Evolutionary conservation across 306 rosid species (phyloP).

Genomic region (Macrotyloma uniflorum): DNA sequence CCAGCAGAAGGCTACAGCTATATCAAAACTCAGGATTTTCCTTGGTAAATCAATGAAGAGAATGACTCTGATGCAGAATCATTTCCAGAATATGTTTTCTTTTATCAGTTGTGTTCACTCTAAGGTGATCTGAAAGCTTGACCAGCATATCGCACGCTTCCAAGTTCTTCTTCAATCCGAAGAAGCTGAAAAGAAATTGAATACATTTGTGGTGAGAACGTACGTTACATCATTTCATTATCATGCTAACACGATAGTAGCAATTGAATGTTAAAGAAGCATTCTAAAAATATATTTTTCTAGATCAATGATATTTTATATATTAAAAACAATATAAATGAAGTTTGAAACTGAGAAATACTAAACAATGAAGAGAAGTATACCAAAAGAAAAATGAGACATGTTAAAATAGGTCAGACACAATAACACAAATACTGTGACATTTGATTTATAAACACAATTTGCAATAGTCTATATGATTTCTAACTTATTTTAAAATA

Average conservation of each 20-base stretch:
- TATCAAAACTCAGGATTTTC: slow-evolving; percentile 38
- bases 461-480: not conserved
- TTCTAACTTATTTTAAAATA: slow-evolving; percentile 6
- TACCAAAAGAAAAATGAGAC: too few species aligned
- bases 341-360: slow-evolving; percentile 1
- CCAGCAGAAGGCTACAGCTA: slow-evolving; percentile 8
- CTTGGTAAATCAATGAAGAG: slow-evolving; percentile 13
- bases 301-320: not conserved
- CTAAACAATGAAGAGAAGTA: too few species aligned
- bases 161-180: slow-evolving; percentile 97
- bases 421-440: too few species aligned
- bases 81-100: slow-evolving; percentile 5
- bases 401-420: too few species aligned
- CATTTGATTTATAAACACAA: too few species aligned
- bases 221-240: slow-evolving; percentile 13
- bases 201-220: slow-evolving; percentile 12
- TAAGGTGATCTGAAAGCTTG: slow-evolving; percentile 88
- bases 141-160: slow-evolving; percentile 90
- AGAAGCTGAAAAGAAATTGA: slow-evolving; percentile 72
- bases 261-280: not conserved
- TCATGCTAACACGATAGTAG: not conserved
- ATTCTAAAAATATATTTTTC: not conserved
- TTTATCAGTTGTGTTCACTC: slow-evolving; percentile 24
- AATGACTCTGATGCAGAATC: slow-evolving; percentile 16
- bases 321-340: not conserved